Evolutionary conservation across 2,329 filamentous ascomycete species (phyloP), one percentile per base, ranked within the genome.

Genomic region (Alternaria sp.): DNA sequence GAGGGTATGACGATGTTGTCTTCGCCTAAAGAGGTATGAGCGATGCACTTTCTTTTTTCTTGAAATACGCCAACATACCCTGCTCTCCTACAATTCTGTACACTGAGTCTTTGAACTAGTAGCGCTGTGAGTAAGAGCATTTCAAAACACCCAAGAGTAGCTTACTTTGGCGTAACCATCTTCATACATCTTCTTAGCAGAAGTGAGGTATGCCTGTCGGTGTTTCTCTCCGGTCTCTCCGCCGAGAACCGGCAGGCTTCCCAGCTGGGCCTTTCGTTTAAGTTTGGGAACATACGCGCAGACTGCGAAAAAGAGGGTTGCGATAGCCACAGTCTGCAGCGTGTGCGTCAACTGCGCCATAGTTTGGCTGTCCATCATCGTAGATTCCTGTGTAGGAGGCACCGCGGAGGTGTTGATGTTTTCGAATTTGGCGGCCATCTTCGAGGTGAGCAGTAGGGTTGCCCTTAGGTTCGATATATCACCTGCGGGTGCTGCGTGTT

Each of bases 91-190:
- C 57, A 8, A 78, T 66, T 23, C 70, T 70, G 51, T 70, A 78
- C 10, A 71, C 70, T 2, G 61, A 55, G 26, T 76, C 64, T 57
- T 73, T 78, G 66, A 78, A 79, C 74, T 77, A 55, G 15, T 2
- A 1, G n/a, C 12, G 25, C 12, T n/a, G 53, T 73, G 6, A 76
- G 57, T 30, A 33, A 10, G 14, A 14, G 7, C 7, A 23, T 20
- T 12, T 25, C 14, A 8, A 4, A 5, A 33, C 2, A 10, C 10
- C 45, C 6, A 21, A 6, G 14, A 18, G 20, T 18, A 26, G 33
- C 55, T 41, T 47, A 76, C 75, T 60, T 76, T 75, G 23, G 66
- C 25, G 61, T 79, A 76, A 11, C 76, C 77, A 5, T 76, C 66
- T 20, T 41, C 30, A 43, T 78, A 78, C 20, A 78, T 59, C 12